Evolutionary conservation across 345 rosid genomes (phyloP).

Genomic region (Citrus glauca): DNA sequence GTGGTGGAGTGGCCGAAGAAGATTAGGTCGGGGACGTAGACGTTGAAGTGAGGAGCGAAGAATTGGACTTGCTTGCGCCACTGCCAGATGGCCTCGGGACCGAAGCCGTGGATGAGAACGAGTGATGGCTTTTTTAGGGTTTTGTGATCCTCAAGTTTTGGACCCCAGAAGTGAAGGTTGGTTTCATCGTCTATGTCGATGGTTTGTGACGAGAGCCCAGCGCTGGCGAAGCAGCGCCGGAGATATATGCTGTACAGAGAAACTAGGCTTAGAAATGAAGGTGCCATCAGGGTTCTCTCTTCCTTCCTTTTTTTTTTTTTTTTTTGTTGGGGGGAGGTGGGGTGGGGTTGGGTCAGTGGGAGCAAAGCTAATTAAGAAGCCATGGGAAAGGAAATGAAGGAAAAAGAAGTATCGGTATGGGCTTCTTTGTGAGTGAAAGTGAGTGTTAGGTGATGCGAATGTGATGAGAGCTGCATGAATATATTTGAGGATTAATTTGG

Average conservation of each 20-base stretch:
- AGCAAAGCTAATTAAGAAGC: no score
- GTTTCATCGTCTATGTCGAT: slow-evolving; percentile 45
- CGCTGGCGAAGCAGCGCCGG: slow-evolving; percentile 60
- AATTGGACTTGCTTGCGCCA: slow-evolving; percentile 78
- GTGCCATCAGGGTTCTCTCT: slow-evolving; percentile 28
- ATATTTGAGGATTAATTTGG: no score
- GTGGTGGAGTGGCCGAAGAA: slow-evolving; percentile 73
- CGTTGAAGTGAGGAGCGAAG: slow-evolving; percentile 41
- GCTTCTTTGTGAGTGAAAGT: no score
- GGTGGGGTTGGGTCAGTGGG: no score
- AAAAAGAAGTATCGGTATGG: no score
- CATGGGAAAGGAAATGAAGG: no score
- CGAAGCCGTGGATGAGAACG: slow-evolving; percentile 86
- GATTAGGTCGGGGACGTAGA: slow-evolving; percentile 75
- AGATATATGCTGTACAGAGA: slow-evolving; percentile 58
- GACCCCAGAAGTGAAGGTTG: slow-evolving; percentile 74
- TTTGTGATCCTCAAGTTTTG: slow-evolving; percentile 15
- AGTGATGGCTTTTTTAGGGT: slow-evolving; percentile 35
- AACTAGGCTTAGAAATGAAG: slow-evolving; percentile 54
- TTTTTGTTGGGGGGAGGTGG: rapidly evolving
- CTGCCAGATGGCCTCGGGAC: slow-evolving; percentile 73
- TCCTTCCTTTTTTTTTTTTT: neutral
- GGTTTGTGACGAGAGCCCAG: slow-evolving; percentile 56
- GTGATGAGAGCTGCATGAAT: no score
- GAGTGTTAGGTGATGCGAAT: no score